Conservation (phyloP, 108 stramenopile species). For the Cyclotella baltica region DNA sequence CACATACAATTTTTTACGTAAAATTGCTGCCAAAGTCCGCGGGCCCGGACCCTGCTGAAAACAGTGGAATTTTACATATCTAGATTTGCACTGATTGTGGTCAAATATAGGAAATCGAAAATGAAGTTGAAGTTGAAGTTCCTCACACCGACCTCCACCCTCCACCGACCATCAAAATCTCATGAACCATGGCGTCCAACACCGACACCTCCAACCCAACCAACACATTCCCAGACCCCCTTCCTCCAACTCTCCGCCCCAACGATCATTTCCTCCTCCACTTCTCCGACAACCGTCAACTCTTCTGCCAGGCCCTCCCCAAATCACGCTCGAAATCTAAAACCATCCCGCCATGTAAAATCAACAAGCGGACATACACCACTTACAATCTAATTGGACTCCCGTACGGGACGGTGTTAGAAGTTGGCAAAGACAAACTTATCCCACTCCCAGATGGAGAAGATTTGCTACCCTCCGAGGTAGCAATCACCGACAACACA, state of each 20-base stretch:
- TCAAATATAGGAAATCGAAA: too few relatives aligned
- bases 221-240: slow-evolving; percentile 13
- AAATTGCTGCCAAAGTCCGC: too few relatives aligned
- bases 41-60: too few relatives aligned
- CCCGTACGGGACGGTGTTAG: slow-evolving; percentile 85
- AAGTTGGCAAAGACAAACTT: slow-evolving; percentile 55
- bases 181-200: neutral
- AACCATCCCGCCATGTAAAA: slow-evolving; percentile 71
- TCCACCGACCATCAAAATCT: neutral
- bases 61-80: too few relatives aligned
- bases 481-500: neutral
- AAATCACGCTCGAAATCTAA: slow-evolving; percentile 29
- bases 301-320: slow-evolving; percentile 72
- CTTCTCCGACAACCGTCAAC: slow-evolving; percentile 77
- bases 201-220: neutral
- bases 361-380: slow-evolving; percentile 76
- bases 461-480: slow-evolving; percentile 60
- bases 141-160: neutral
- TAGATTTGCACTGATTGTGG: too few relatives aligned
- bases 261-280: slow-evolving; percentile 74
- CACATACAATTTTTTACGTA: too few relatives aligned
- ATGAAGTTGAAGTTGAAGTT: too few relatives aligned
- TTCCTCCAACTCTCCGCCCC: slow-evolving; percentile 52
- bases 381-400: slow-evolving; percentile 75
- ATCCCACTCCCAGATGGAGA: slow-evolving; percentile 69